Evolutionary conservation across 2,329 filamentous ascomycete genomes (phyloP).

Genomic region (Fusarium fracticaudum): DNA sequence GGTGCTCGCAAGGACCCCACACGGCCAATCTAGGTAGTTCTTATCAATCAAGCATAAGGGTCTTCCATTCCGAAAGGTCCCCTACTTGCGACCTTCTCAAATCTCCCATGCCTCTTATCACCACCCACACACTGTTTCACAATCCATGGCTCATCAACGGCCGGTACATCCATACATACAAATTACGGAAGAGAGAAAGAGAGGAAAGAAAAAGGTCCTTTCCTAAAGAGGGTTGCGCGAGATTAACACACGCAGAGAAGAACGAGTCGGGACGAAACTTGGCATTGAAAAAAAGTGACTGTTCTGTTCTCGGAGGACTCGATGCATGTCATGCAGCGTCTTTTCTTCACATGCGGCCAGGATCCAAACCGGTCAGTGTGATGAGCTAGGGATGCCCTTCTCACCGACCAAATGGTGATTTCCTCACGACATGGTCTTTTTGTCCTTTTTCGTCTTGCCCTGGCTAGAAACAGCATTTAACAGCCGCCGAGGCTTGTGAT

Average conservation of each 20-base stretch:
- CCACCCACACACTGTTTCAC: not conserved
- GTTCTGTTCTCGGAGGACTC: not conserved
- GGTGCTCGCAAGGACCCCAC: slow-evolving; percentile 8
- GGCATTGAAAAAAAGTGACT: not conserved
- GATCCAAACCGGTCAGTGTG: slow-evolving; percentile 9
- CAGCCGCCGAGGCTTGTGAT: slow-evolving; percentile 22
- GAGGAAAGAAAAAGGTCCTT: not conserved
- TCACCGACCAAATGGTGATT: not conserved
- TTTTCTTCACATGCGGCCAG: slow-evolving; percentile 16
- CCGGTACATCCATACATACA: not conserved
- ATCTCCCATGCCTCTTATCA: not conserved
- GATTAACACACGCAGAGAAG: not conserved
- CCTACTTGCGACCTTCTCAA: not conserved
- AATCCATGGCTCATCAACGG: not conserved
- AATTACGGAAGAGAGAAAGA: not conserved
- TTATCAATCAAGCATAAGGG: not conserved
- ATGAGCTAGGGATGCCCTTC: not conserved
- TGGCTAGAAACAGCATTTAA: not conserved
- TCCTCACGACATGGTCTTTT: not conserved
- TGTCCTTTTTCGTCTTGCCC: not conserved
- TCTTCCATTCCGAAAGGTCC: not conserved
- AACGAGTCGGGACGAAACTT: not conserved
- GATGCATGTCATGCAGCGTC: slow-evolving; percentile 17
- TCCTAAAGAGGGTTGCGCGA: not conserved
- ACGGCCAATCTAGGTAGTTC: not conserved